A percentile compares a stretch with the other conserved stretches of the same genome.
phyloP scores from a whole-genome alignment of 352 stramenopile species.

The Phytophthora crassamura region DNA sequence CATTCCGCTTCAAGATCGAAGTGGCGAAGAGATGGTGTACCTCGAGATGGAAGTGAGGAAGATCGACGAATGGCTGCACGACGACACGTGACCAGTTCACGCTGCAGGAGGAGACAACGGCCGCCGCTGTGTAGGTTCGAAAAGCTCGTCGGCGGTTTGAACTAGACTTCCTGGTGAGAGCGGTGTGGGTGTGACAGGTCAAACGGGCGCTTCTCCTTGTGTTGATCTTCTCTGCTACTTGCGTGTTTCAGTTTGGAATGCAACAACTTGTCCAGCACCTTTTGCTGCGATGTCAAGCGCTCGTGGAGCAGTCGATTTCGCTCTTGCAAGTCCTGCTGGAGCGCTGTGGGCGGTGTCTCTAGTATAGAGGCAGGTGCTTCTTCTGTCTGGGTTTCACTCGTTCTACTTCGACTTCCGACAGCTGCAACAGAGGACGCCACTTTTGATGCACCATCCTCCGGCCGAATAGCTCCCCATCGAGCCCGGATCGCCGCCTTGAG shows the following conservation, averaged over 20 bases:
- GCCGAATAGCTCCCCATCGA: conserved; percentile 12
- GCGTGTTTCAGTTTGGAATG: conserved; percentile 33
- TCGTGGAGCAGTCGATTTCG: conserved; percentile 42
- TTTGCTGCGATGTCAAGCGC: conserved; percentile 45
- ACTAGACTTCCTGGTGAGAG: neutral
- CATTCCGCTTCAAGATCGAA: conserved; percentile 45
- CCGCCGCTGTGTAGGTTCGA: conserved; percentile 6
- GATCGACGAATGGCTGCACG: conserved; percentile 50
- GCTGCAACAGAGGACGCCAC: too few relatives aligned
- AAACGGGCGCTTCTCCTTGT: conserved; percentile 3
- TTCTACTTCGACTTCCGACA: neutral
- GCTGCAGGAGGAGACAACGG: conserved; percentile 30
- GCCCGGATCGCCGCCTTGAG: conserved; percentile 34
- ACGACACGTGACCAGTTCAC: conserved; percentile 23
- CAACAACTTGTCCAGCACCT: conserved; percentile 41
- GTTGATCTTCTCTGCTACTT: neutral
- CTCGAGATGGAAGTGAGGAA: conserved; percentile 59
- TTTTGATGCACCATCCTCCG: neutral
- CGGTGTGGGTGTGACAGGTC: neutral
- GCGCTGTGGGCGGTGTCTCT: neutral
- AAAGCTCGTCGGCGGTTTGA: neutral
- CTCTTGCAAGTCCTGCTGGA: conserved; percentile 30
- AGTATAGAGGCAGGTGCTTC: neutral
- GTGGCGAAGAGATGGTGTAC: conserved; percentile 47
- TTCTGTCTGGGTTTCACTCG: conserved; percentile 23